Percentiles rank a stretch among this genome's conserved stretches.
phyloP scores from a whole-genome alignment of 192 early-diverging fungal species.

The Lobosporangium transversale region DNA sequence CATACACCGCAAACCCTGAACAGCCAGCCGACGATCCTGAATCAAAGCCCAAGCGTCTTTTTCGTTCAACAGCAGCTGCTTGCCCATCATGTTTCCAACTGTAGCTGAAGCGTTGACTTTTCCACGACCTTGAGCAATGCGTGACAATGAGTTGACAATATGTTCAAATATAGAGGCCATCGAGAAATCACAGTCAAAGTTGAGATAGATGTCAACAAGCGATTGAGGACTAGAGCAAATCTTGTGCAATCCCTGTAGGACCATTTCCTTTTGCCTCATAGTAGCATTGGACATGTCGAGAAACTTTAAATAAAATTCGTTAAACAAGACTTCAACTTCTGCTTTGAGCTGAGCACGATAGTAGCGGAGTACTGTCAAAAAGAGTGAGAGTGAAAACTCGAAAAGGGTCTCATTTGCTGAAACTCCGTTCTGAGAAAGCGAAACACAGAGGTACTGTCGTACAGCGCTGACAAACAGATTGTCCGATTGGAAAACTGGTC shows the following conservation, averaged over 20 bases:
- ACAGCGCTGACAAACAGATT: constrained; percentile 49
- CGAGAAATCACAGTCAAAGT: constrained; percentile 91
- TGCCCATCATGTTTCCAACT: constrained; percentile 56
- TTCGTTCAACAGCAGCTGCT: constrained; percentile 49
- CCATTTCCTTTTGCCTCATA: constrained; percentile 74
- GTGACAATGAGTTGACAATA: constrained; percentile 73
- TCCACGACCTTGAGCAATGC: constrained; percentile 56
- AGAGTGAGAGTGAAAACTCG: constrained; percentile 58
- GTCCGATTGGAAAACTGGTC: constrained; percentile 55
- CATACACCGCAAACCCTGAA: constrained; percentile 66
- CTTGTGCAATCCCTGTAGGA: constrained; percentile 77
- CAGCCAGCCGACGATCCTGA: constrained; percentile 54
- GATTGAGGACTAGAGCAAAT: constrained; percentile 79
- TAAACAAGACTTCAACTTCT: constrained; percentile 89
- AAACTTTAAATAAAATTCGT: constrained; percentile 87
- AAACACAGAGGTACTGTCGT: constrained; percentile 57
- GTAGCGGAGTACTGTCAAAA: constrained; percentile 53
- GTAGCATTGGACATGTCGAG: constrained; percentile 79
- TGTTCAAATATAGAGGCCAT: constrained; percentile 90
- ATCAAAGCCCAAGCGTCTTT: constrained; percentile 51
- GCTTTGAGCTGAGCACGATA: constrained; percentile 71
- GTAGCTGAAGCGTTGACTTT: constrained; percentile 46
- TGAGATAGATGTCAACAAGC: constrained; percentile 91
- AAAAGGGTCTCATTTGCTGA: constrained; percentile 59
- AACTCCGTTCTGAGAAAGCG: constrained; percentile 58